These are phyloP conservation scores for Cyclotella distinguenda DNA, from an alignment of 108 stramenopile genomes.

Conservation along the genomic window DNA sequence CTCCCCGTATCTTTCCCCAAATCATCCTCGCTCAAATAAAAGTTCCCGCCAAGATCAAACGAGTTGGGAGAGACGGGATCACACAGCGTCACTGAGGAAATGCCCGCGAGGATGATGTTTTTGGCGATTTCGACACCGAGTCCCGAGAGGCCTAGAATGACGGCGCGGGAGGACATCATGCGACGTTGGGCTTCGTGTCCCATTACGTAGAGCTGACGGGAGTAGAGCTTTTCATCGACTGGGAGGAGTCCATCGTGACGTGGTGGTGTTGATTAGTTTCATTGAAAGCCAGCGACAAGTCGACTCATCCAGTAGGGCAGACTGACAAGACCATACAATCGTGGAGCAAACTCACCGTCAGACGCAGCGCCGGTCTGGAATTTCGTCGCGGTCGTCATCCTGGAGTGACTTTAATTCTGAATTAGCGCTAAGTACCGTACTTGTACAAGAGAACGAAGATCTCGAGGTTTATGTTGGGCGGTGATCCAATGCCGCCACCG, in stretches of 20 bases:
- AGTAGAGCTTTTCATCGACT: slow-evolving; percentile 97
- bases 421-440: too few relatives aligned
- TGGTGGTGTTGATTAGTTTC: background rate
- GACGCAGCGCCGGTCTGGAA: background rate
- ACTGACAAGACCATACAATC: background rate
- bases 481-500: too few relatives aligned
- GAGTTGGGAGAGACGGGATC: slow-evolving; percentile 68
- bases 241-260: background rate
- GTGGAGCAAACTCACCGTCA: slow-evolving; percentile 11
- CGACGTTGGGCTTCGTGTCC: slow-evolving; percentile 97
- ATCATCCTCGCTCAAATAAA: slow-evolving; percentile 64
- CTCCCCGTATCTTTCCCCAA: slow-evolving; percentile 35
- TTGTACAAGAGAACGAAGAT: too few relatives aligned
- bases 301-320: background rate
- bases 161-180: slow-evolving; percentile 91
- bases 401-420: too few relatives aligned
- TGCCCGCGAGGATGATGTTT: slow-evolving; percentile 94
- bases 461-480: too few relatives aligned
- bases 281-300: background rate
- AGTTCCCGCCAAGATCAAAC: slow-evolving; percentile 87
- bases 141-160: slow-evolving; percentile 89
- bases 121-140: slow-evolving; percentile 95
- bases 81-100: slow-evolving; percentile 64
- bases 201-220: slow-evolving; percentile 99
- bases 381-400: slow-evolving; percentile 4